Base-by-base conservation (phyloP, 2,329 filamentous ascomycete genomes). In the Nectriaceae sp. region DNA sequence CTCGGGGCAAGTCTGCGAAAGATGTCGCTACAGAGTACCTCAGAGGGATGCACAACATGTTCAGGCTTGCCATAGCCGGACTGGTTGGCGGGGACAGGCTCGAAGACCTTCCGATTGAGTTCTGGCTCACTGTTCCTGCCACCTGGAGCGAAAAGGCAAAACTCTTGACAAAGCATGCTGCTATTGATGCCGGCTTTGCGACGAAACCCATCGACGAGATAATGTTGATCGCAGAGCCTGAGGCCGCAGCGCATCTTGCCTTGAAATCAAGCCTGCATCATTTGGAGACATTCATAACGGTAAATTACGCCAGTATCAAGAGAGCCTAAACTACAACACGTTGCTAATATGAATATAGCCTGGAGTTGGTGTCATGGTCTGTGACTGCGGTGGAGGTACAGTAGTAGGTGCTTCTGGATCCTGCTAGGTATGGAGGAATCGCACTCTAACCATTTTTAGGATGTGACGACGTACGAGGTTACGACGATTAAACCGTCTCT, bases 261-360 rank as follows among this genome's bases (percentile, higher is more conserved):
- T 26, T 49, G 2, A 49, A 42, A 19, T 52, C 46, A 0, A 49
- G 44, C 31, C 5, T 52, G 4, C 20, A 50, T 11, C 24, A 21
- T 15, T 3, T 52, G 1, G 40, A 49, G 15, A 18, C 26, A 18
- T 89, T 88, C 52, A 83, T 88, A 3, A 74, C 85, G 57, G 51
- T 50, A 24, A 29, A 42, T 22, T 80, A 78, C 56, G 55, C 26
- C 50, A n/a, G n/a, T n/a, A n/a, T n/a, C n/a, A n/a, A n/a, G n/a
- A n/a, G n/a, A n/a, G n/a, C n/a, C n/a, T n/a, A n/a, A n/a, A n/a
- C n/a, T n/a, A n/a, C n/a, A n/a, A n/a, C n/a, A n/a, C n/a, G n/a
- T n/a, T n/a, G n/a, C n/a, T n/a, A n/a, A n/a, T n/a, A n/a, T n/a
- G n/a, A n/a, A n/a, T n/a, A n/a, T n/a, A n/a, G n/a, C n/a, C n/a